Base-by-base conservation (phyloP, 1,284 basidiomycete species). In the Rhodofomes roseus region DNA sequence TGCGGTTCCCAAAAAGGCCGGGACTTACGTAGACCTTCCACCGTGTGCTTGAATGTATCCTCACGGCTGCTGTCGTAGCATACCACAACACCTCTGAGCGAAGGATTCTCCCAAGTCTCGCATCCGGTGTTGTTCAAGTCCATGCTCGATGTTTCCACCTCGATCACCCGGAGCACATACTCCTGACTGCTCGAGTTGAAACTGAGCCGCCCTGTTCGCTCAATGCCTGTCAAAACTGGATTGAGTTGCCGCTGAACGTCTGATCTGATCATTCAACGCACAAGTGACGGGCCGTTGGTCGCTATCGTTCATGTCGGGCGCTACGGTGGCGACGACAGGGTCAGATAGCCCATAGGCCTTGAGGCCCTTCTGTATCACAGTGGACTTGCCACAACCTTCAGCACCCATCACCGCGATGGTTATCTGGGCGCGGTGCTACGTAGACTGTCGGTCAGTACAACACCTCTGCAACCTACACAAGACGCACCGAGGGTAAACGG, bases 31-130 rank as follows among this genome's bases (percentile, higher is more conserved):
- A 91, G 77, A 56, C 90, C 76, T 39, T 77, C 77, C 70, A 85
- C 81, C 22, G 92, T 81, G 37, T 83, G 84, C 34, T 71, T 70
- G 65, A 89, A 89, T 25, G 91, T 91, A 5, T 74, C 69, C 59
- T 71, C 70, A 62, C 83, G 76, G 1, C 84, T 82, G 16, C 84
- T 80, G 71, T 92, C 88, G 71, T 91, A 93, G 66, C 90, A 92
- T 48, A 93, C 79, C 44, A 92, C 78, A 23, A 87, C 78, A 7
- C 86, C 90, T 67, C 91, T 83, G 56, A 90, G 76, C n/a, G 74
- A 73, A 23, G 85, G 84, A 29, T 31, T 16, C 83, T 78, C 8
- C 77, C 78, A 51, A 81, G 65, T 53, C 44, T 64, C 55, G n/a
- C 63, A 53, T 54, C 61, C 63, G 41, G 62, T 60, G 52, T 56